Base-by-base conservation (phyloP, 2,329 filamentous ascomycete genomes). In the Bretziella fagacearum region DNA sequence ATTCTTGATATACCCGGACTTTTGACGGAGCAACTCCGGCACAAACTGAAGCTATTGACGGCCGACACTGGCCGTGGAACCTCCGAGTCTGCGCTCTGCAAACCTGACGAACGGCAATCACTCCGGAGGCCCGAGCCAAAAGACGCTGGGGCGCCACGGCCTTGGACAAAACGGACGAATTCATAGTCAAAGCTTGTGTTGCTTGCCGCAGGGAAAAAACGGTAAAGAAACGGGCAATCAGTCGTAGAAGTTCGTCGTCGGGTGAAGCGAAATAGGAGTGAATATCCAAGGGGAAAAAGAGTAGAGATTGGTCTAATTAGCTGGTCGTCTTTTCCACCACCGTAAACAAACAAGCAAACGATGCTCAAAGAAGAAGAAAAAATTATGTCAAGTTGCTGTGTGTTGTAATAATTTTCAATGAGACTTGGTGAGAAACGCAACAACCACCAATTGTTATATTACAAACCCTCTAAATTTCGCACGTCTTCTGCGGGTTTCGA, bases 81-180 rank as follows among this genome's bases (percentile, higher is more conserved):
- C 54, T 41, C 58, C 59, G 56, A 56, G 56, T 54, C 35, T 63
- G 65, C 17, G 27, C 32, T n/a, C 51, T 59, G 60, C 52, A 68
- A 54, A 51, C 58, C 60, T 44, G 64, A 10, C 18, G 2, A 20
- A 18, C 35, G 56, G 54, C 62, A 61, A 48, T 63, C 59, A 50
- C 62, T 58, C 33, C 65, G 63, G 52, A 15, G 26, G 60, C 59
- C 50, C 65, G 65, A 48, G 66, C 64, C 51, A 71, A 56, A 52
- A 63, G 60, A 54, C 68, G 66, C 56, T 62, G 60, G 29, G 68
- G 68, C 54, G 63, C 60, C 52, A 62, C 62, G 42, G 65, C 63
- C 59, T 68, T 71, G 51, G 62, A 62, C 51, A 70, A 54, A 53
- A 69, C 56, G 55, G 59, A 65, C 33, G 67, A 61, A 56, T 69